Conservation (phyloP, 73 alveolate species). For the Stentor coeruleus region DNA sequence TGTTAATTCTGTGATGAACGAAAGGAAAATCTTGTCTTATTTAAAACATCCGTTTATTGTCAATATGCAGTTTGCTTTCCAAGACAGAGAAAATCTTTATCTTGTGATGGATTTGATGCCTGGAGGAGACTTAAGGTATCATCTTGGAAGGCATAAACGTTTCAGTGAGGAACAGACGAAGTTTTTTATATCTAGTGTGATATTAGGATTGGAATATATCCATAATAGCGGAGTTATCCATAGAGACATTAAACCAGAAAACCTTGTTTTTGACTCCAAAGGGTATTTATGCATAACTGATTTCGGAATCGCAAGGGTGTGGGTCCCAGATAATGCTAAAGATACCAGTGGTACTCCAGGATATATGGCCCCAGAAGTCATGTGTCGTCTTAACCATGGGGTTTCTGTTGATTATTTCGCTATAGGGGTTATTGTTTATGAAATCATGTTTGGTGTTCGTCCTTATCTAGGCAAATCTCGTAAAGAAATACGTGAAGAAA, state of each 20-base stretch:
- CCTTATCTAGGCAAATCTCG: constrained; percentile 85
- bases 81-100: constrained; percentile 81
- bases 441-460: constrained; percentile 70
- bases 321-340: constrained; percentile 74
- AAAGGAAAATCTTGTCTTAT: constrained; percentile 70
- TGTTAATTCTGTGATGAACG: constrained; percentile 85
- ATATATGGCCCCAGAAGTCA: constrained; percentile 88
- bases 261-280: constrained; percentile 71
- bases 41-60: constrained; percentile 62
- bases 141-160: constrained; percentile 38
- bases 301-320: constrained; percentile 83
- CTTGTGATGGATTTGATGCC: constrained; percentile 87
- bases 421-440: constrained; percentile 85
- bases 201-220: constrained; percentile 72
- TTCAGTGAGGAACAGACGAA: constrained; percentile 53
- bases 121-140: constrained; percentile 82
- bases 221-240: constrained; percentile 82
- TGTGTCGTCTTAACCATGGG: constrained; percentile 69
- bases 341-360: constrained; percentile 90
- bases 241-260: constrained; percentile 95
- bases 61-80: constrained; percentile 89
- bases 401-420: constrained; percentile 85
- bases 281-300: constrained; percentile 82
- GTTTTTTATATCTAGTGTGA: constrained; percentile 63
- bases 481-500: constrained; percentile 71